Conservation (phyloP, 768 basidiomycete genomes). For the Glaciozyma martinii region DNA sequence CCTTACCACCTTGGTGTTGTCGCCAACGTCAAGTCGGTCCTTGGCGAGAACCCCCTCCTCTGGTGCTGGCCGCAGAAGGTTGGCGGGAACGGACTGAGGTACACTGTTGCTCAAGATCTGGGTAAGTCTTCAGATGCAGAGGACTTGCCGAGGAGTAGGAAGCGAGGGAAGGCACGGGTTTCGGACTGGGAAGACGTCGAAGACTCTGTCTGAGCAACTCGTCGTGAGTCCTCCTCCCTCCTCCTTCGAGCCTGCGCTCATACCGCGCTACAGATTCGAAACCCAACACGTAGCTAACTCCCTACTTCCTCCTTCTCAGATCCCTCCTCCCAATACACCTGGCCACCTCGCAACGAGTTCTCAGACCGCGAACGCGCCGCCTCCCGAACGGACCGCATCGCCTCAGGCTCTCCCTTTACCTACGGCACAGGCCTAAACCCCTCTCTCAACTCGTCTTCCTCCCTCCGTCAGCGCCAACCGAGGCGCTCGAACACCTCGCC, state of each 20-base stretch:
- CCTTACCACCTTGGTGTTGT: conserved; percentile 78
- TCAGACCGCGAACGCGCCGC: background rate
- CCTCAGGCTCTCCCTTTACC: conserved; percentile 33
- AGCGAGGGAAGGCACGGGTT: conserved; percentile 37
- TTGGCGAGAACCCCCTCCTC: conserved; percentile 62
- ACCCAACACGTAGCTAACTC: background rate
- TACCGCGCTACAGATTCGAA: background rate
- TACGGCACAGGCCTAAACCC: conserved; percentile 41
- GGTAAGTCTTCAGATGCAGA: conserved; percentile 27
- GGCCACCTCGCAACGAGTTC: conserved; percentile 34
- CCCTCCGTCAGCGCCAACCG: conserved; percentile 28
- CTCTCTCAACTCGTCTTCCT: conserved; percentile 13
- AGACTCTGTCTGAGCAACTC: background rate
- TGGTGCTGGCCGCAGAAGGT: conserved; percentile 76
- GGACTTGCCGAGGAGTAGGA: background rate
- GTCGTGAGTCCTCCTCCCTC: background rate
- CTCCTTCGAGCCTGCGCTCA: background rate
- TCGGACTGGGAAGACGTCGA: conserved; percentile 30
- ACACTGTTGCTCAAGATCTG: conserved; percentile 52
- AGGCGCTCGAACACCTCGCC: background rate
- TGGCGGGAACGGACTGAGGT: conserved; percentile 66
- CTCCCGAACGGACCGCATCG: background rate
- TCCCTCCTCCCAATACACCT: conserved; percentile 19
- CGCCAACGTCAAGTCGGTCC: conserved; percentile 64
- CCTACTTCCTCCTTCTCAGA: background rate